A percentile compares a stretch with the other conserved stretches of the same genome.
Evolutionary conservation across 306 rosid genomes (phyloP).

Genomic region (Cicer judaicum): DNA sequence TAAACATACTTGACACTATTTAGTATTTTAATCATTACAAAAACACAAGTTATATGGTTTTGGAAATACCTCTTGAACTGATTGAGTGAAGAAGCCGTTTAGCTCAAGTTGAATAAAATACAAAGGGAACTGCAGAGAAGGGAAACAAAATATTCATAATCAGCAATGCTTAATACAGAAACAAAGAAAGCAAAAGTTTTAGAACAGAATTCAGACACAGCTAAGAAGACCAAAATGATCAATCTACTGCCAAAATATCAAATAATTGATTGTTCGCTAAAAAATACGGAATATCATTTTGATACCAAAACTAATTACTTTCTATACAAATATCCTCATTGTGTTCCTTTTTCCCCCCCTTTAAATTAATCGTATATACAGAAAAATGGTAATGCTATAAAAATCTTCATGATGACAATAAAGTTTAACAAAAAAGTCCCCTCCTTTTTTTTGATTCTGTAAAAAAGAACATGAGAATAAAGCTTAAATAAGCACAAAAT

Average conservation of each 20-base stretch:
- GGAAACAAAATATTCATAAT: constrained; percentile 37
- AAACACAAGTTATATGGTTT: constrained; percentile 26
- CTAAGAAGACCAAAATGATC: constrained; percentile 8
- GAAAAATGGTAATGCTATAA: no score
- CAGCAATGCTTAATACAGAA: constrained; percentile 26
- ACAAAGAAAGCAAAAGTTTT: constrained; percentile 6
- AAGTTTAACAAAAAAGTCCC: no score
- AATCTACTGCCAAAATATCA: constrained; percentile 1
- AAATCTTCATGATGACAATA: no score
- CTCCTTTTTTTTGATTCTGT: neutral
- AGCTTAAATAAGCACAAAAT: constrained; percentile 3
- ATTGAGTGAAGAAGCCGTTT: constrained; percentile 34
- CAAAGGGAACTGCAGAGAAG: constrained; percentile 72
- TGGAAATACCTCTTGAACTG: constrained; percentile 54
- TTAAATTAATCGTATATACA: no score
- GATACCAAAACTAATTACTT: constrained; percentile 22
- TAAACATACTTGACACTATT: constrained; percentile 32
- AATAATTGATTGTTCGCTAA: constrained; percentile 5
- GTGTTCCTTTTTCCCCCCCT: no score
- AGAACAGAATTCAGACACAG: constrained; percentile 2
- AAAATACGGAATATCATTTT: neutral
- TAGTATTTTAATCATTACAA: constrained; percentile 2
- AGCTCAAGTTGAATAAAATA: constrained; percentile 68
- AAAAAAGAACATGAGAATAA: constrained; percentile 2
- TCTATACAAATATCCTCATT: no score